phyloP scores from a whole-genome alignment of 2,329 filamentous ascomycete genomes.

The Aspergillus felis region DNA sequence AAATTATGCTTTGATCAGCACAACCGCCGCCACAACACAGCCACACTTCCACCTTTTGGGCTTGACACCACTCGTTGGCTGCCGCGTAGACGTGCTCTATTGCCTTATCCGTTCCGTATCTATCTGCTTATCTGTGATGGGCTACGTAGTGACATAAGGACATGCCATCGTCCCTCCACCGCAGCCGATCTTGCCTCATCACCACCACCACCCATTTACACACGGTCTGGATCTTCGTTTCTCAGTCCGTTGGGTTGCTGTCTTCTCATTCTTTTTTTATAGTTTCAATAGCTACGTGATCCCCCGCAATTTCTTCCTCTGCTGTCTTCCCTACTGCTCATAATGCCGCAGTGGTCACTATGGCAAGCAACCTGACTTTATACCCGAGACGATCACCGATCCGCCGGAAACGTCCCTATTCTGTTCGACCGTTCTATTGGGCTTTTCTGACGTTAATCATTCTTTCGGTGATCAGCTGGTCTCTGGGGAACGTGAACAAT shows the following conservation, averaged over 20 bases:
- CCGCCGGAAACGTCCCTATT: conserved; percentile 32
- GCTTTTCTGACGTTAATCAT: conserved; percentile 37
- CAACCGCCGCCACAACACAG: background rate
- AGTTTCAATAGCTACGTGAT: background rate
- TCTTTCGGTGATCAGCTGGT: conserved; percentile 30
- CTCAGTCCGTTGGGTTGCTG: background rate
- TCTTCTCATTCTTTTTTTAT: background rate
- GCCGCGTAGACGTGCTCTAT: background rate
- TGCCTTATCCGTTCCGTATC: background rate
- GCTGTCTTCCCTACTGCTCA: conserved; percentile 12
- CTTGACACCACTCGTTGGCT: background rate
- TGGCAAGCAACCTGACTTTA: conserved; percentile 20
- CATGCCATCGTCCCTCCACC: background rate
- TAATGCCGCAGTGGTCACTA: conserved; percentile 26
- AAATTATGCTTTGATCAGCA: background rate
- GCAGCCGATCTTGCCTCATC: background rate
- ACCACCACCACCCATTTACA: background rate
- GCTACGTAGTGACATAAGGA: background rate
- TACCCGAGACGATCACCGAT: conserved; percentile 17
- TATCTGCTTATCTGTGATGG: background rate
- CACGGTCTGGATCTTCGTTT: background rate
- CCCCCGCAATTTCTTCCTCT: background rate
- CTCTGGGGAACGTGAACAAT: conserved; percentile 10
- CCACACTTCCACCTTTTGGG: background rate
- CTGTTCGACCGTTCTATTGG: conserved; percentile 45